Evolutionary conservation across 768 basidiomycete species (phyloP), one percentile per base, ranked within the genome.

Genomic region (Suillus subalutaceus): DNA sequence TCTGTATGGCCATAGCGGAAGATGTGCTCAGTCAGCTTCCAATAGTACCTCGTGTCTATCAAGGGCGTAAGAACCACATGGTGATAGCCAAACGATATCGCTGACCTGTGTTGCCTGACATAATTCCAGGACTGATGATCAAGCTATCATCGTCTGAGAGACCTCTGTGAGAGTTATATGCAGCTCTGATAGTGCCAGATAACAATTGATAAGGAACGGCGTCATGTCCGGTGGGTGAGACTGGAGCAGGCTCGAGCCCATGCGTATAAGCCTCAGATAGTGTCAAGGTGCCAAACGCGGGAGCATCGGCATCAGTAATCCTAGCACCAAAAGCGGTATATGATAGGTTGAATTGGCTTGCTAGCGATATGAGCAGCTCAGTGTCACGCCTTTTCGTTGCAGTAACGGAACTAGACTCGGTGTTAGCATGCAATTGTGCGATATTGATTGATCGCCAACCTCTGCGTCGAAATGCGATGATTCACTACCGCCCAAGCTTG

Each of bases 161-260:
- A 6, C 52, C 69, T 6, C 86, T 79, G 68, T 86, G 86, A 2
- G 82, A 79, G 61, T 86, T 83, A 71, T 82, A 88, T 7, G 86
- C 80, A 0, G 88, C 83, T 69, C 86, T 89, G 72, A 90, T 90
- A 2, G 86, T 88, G 13, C 88, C 90, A 41, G 87, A 85, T 23
- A 90, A 79, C 10, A 90, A 67, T 63, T 78, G 74, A 66, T 82
- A 90, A n/a, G 86, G 66, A 60, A 26, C 63, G 9, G 79, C 74
- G 7, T 72, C 71, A 7, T 61, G 71, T 16, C 73, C 75, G 0
- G 74, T 79, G 3, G 84, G 80, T 20, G 90, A 86, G 43, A 90
- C 76, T 0, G 90, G 90, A 3, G 92, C 90, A n/a, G 90, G 90
- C 68, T 91, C 88, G 6, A 91, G 76, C 10, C 81, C 84, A 30